These are phyloP conservation scores for Plantago elongata DNA, from an alignment of 257 asterid species.

Conservation along the genomic window DNA sequence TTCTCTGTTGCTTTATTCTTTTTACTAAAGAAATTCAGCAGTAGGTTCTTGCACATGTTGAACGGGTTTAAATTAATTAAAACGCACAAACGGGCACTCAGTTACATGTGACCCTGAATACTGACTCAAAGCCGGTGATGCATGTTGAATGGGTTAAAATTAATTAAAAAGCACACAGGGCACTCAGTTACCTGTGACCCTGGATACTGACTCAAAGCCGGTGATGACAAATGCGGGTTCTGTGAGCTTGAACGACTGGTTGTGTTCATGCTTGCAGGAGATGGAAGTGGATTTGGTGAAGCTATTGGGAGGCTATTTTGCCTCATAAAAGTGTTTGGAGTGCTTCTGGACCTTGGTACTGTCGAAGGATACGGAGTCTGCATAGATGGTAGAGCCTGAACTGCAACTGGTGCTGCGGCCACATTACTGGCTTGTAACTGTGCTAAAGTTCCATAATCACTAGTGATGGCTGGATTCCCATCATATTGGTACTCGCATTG, in stretches of 20 bases:
- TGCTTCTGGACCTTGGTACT: constrained; percentile 26
- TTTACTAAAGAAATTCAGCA: too few relatives aligned
- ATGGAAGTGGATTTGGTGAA: constrained; percentile 26
- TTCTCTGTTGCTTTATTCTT: too few relatives aligned
- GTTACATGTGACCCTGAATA: constrained; percentile 27
- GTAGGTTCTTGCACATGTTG: too few relatives aligned
- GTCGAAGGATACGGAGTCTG: constrained; percentile 26
- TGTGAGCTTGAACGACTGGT: constrained; percentile 12
- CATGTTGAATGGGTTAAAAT: background rate
- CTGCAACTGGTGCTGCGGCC: constrained; percentile 32
- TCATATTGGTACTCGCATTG: constrained; percentile 25
- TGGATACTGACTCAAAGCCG: constrained; percentile 21
- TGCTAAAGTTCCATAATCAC: constrained; percentile 34
- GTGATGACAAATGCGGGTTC: constrained; percentile 23
- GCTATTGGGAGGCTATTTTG: constrained; percentile 24
- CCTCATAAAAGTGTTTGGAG: constrained; percentile 6
- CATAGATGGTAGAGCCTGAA: constrained; percentile 45
- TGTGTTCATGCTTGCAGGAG: constrained; percentile 12
- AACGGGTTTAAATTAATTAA: background rate
- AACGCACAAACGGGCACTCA: background rate
- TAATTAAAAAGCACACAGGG: background rate
- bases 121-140: constrained; percentile 22
- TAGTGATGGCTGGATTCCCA: constrained; percentile 18
- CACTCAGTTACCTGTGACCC: constrained; percentile 25
- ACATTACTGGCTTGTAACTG: constrained; percentile 21